A percentile compares a stretch with the other conserved stretches of the same genome.
phyloP scores from a whole-genome alignment of 1,284 basidiomycete genomes.

The Trametes pubescens region DNA sequence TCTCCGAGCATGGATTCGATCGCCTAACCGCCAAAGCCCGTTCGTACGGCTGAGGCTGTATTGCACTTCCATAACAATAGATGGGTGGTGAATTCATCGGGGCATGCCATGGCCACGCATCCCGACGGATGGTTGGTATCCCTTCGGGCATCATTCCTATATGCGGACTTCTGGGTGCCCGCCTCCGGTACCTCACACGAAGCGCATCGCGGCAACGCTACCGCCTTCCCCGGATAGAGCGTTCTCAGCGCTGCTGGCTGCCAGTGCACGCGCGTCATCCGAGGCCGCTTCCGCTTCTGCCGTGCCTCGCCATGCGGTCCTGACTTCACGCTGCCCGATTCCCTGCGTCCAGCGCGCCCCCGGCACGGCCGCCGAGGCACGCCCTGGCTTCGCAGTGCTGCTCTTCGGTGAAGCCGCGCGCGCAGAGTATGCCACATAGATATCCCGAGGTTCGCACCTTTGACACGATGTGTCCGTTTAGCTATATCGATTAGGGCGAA shows the following conservation, averaged over 20 bases:
- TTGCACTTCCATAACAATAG: no score
- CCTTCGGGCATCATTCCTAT: background rate
- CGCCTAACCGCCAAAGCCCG: background rate
- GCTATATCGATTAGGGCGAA: conserved; percentile 7
- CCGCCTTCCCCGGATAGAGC: background rate
- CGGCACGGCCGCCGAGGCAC: background rate
- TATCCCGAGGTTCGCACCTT: conserved; percentile 12
- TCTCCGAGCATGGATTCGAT: background rate
- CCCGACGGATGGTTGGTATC: background rate
- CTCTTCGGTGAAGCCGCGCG: background rate
- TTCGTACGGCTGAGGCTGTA: no score
- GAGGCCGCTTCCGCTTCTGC: background rate
- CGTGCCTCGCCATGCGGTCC: conserved; percentile 17
- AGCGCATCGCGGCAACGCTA: background rate
- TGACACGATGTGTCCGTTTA: conserved; percentile 23
- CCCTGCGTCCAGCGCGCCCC: background rate
- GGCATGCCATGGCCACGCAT: background rate
- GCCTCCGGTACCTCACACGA: background rate
- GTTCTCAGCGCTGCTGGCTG: conserved; percentile 4
- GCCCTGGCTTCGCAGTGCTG: background rate
- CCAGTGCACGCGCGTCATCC: background rate
- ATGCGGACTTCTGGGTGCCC: background rate
- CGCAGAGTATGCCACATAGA: background rate
- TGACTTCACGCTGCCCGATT: background rate
- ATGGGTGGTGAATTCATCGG: background rate